Evolutionary conservation across 805 yeast species (phyloP), one percentile per base, ranked within the genome.

Genomic region (Scheffersomyces spartinae): DNA sequence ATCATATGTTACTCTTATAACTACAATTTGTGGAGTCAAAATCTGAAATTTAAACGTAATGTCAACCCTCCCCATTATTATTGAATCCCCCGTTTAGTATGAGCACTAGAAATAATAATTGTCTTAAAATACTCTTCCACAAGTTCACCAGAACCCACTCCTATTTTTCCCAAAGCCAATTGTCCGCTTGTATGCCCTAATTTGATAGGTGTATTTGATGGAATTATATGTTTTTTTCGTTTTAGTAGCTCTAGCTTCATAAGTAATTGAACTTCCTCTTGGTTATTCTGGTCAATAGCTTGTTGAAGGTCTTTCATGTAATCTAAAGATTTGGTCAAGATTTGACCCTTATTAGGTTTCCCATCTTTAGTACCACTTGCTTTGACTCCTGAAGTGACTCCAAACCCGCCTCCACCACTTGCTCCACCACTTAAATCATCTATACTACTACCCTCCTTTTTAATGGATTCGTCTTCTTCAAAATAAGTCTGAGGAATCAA

Each of bases 331-430:
- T 58, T 58, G 13, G 65, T 55, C 28, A 60, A 45, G 9, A 60
- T 59, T 39, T 60, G 65, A 10, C 67, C 67, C 41, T 60, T 60
- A 33, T 58, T 59, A 9, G 67, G 67, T 35, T 60, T 59, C 6
- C 67, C 67, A 31, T 60, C 65, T 28, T 57, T 60, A 7, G 65
- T 58, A 6, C 65, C 65, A n/a, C n/a, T n/a, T n/a, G n/a, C n/a
- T n/a, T n/a, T n/a, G n/a, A n/a, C n/a, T n/a, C n/a, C n/a, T n/a
- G n/a, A n/a, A n/a, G n/a, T n/a, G n/a, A n/a, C n/a, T n/a, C n/a
- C n/a, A n/a, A n/a, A n/a, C n/a, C n/a, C n/a, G n/a, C n/a, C n/a
- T n/a, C n/a, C n/a, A n/a, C n/a, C n/a, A n/a, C n/a, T n/a, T n/a
- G n/a, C n/a, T n/a, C n/a, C n/a, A n/a, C n/a, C n/a, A n/a, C n/a